phyloP scores from a whole-genome alignment of 495 filamentous ascomycete genomes.

The Aspergillus bertholletiae region DNA sequence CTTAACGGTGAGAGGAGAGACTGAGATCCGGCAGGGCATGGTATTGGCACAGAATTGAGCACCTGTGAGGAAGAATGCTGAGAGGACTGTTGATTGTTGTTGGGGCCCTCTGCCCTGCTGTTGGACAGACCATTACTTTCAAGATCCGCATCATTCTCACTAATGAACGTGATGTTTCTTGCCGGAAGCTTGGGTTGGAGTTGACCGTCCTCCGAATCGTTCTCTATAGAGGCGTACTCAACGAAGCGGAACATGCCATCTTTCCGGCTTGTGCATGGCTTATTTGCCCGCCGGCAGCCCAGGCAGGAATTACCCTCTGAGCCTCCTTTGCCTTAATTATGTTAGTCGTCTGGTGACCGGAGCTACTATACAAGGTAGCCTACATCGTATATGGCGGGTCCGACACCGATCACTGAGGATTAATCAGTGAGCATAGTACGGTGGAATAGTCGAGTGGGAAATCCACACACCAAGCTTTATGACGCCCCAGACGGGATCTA shows the following conservation, averaged over 20 bases:
- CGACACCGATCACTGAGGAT: not conserved
- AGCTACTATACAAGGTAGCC: not conserved
- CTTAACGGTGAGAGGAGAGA: not conserved
- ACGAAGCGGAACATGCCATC: not conserved
- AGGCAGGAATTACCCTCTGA: not conserved
- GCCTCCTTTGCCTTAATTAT: not conserved
- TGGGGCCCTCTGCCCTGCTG: not conserved
- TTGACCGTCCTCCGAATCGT: not conserved
- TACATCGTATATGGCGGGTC: not conserved
- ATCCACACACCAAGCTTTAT: not conserved
- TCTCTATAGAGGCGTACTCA: not conserved
- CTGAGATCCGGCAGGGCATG: not conserved
- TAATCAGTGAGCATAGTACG: not conserved
- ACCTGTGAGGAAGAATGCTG: too few species aligned
- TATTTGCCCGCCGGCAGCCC: not conserved
- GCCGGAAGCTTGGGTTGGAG: not conserved
- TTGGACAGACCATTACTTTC: not conserved
- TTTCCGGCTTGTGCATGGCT: not conserved
- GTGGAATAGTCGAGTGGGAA: too few species aligned
- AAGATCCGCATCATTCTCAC: not conserved
- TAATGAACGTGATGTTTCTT: not conserved
- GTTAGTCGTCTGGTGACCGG: not conserved
- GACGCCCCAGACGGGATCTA: not conserved
- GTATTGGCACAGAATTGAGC: not conserved
- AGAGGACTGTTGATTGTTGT: not conserved